Base-by-base conservation (phyloP, 2,329 filamentous ascomycete genomes). In the Bipolaris zeicola region DNA sequence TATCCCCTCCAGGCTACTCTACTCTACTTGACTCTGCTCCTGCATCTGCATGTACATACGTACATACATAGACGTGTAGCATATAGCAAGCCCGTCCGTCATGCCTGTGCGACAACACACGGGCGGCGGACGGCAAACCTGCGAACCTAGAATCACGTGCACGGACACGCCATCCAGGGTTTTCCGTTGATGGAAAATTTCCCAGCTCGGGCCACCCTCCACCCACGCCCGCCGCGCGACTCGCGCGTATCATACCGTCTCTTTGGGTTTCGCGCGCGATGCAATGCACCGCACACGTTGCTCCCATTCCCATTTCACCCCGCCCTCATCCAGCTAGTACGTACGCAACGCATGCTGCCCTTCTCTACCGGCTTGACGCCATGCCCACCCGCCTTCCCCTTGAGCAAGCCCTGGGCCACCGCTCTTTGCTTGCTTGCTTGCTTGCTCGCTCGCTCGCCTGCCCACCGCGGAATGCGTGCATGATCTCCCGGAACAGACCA, bases 401-500 rank as follows among this genome's bases (percentile, higher is more conserved):
- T 20, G 20, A 20, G 24, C 26, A 18, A 28, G 41, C 42, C 7
- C 2, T 24, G n/a, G 13, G 20, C 20, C 33, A 22, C 31, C 45
- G 14, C 11, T 6, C 31, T 34, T 47, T 24, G 14, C 20, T 14
- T 24, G 34, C 14, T 22, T 34, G n/a, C 41, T 44, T 36, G 38
- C 38, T 38, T 20, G 20, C 20, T 14, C n/a, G 34, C 14, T n/a
- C 22, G 7, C 41, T 44, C 22, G 47, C 36, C n/a, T 39, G 31
- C 31, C 38, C 33, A 33, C 56, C 58, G 67, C 64, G 60, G 62
- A 61, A 67, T 63, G 57, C 61, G 50, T 66, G 66, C 70, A 71
- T 74, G 69, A 75, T 74, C 70, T 73, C 61, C 71, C 71, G 67
- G 70, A 66, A 59, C 57, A 58, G 58, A 60, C 50, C 58, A 63